These are phyloP conservation scores for Pholiota molesta DNA, from an alignment of 768 basidiomycete species.

Conservation along the genomic window DNA sequence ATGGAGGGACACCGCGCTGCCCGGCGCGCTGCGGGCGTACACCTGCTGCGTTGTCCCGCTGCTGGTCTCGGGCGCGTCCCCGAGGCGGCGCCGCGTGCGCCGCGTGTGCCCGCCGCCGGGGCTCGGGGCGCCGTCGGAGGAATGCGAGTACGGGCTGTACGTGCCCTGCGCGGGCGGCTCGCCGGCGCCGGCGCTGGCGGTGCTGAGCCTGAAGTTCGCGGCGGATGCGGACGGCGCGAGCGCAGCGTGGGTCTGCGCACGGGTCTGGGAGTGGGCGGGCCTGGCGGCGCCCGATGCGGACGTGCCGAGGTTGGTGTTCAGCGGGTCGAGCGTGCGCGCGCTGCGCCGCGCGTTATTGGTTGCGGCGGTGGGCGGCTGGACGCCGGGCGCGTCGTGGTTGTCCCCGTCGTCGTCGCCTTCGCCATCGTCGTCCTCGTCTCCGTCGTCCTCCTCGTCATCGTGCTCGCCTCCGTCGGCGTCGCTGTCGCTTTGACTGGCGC, in stretches of 20 bases:
- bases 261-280: not conserved
- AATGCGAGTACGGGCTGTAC: not conserved
- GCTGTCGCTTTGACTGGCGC: not conserved
- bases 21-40: not conserved
- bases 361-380: not conserved
- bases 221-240: not conserved
- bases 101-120: not conserved
- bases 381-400: not conserved
- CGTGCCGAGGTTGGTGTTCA: not conserved
- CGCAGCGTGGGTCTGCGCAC: not conserved
- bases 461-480: not conserved
- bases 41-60: too few species aligned
- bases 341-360: not conserved
- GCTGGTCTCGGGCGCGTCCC: too few species aligned
- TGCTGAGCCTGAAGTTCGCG: not conserved
- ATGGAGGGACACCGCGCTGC: not conserved
- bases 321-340: not conserved
- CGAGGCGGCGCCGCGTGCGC: not conserved
- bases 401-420: not conserved
- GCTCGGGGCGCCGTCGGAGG: not conserved
- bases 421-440: not conserved
- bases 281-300: not conserved
- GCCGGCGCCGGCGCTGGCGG: not conserved
- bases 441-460: slow-evolving; percentile 1
- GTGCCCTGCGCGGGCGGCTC: not conserved